Evolutionary conservation across 208 protist genomes (phyloP).

Genomic region (Vickermania spadyakhi): DNA sequence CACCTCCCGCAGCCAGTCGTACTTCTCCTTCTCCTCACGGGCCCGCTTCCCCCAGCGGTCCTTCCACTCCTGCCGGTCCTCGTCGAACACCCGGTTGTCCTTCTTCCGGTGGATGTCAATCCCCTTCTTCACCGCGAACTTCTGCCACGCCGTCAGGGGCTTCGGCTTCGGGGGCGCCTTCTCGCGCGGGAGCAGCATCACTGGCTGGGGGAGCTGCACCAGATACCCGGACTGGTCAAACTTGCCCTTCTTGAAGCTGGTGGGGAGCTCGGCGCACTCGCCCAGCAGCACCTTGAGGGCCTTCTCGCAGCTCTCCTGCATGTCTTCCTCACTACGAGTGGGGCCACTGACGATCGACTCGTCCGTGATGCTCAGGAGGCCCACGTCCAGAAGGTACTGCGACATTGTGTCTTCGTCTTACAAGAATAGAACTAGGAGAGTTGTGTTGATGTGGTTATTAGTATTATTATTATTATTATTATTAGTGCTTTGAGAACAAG

Average conservation of each 20-base stretch:
- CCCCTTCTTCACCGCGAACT: conserved; percentile 90
- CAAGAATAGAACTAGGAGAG: conserved; percentile 1
- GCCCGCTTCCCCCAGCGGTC: conserved; percentile 90
- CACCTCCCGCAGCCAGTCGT: conserved; percentile 90
- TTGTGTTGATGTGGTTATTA: too few species aligned
- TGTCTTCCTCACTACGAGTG: conserved; percentile 68
- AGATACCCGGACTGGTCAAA: conserved; percentile 53
- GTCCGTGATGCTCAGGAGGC: conserved; percentile 73
- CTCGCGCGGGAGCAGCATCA: conserved; percentile 83
- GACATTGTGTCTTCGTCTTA: conserved; percentile 19
- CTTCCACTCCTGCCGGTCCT: conserved; percentile 85
- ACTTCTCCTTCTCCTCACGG: conserved; percentile 82
- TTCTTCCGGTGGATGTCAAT: conserved; percentile 89
- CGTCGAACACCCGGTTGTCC: conserved; percentile 82
- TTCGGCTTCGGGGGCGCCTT: conserved; percentile 86
- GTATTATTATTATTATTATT: too few species aligned
- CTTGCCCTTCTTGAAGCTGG: conserved; percentile 69
- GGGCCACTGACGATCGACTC: conserved; percentile 72
- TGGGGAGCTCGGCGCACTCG: conserved; percentile 62
- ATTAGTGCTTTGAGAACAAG: too few species aligned
- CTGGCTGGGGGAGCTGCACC: conserved; percentile 73
- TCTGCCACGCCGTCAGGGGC: conserved; percentile 88
- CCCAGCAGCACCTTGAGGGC: conserved; percentile 60
- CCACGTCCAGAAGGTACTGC: conserved; percentile 72
- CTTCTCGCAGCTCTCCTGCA: conserved; percentile 46